Conservation (phyloP, 2,329 filamentous ascomycete species). For the Huntiella moniliformis region DNA sequence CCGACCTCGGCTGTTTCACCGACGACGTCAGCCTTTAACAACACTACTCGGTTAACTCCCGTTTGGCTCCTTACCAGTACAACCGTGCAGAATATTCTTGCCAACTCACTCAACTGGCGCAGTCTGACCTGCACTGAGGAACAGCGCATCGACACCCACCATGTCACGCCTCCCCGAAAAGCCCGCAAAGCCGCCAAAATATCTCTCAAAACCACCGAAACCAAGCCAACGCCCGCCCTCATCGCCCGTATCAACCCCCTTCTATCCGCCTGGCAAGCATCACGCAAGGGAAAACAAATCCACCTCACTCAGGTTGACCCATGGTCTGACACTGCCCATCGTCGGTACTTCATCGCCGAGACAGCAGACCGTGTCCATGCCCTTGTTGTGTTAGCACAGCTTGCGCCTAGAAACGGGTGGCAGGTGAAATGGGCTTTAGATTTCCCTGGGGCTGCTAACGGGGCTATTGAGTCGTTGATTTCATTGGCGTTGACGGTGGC, state of each 20-base stretch:
- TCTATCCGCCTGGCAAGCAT: slow-evolving; percentile 60
- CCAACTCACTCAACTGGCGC: slow-evolving; percentile 59
- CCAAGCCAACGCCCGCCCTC: slow-evolving; percentile 50
- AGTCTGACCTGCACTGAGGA: slow-evolving; percentile 77
- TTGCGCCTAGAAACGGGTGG: slow-evolving; percentile 67
- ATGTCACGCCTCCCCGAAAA: slow-evolving; percentile 48
- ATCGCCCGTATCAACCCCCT: slow-evolving; percentile 50
- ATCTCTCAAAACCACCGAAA: slow-evolving; percentile 61
- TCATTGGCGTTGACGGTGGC: slow-evolving; percentile 40
- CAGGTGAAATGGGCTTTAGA: slow-evolving; percentile 95
- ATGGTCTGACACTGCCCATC: slow-evolving; percentile 68
- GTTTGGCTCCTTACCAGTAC: slow-evolving; percentile 77
- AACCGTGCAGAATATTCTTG: slow-evolving; percentile 63
- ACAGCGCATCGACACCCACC: slow-evolving; percentile 57
- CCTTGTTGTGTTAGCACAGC: slow-evolving; percentile 66
- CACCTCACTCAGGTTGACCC: slow-evolving; percentile 80
- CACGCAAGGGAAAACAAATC: slow-evolving; percentile 67
- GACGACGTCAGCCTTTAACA: slow-evolving; percentile 29
- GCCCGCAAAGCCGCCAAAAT: slow-evolving; percentile 65
- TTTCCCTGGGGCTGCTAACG: slow-evolving; percentile 71
- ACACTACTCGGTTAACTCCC: slow-evolving; percentile 51
- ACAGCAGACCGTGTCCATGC: slow-evolving; percentile 56
- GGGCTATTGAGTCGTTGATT: slow-evolving; percentile 71
- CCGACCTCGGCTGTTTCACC: no score
- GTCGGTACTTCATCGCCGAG: slow-evolving; percentile 68